Conservation (phyloP, 192 early-diverging fungal genomes). For the Haplosporangium gracile region DNA sequence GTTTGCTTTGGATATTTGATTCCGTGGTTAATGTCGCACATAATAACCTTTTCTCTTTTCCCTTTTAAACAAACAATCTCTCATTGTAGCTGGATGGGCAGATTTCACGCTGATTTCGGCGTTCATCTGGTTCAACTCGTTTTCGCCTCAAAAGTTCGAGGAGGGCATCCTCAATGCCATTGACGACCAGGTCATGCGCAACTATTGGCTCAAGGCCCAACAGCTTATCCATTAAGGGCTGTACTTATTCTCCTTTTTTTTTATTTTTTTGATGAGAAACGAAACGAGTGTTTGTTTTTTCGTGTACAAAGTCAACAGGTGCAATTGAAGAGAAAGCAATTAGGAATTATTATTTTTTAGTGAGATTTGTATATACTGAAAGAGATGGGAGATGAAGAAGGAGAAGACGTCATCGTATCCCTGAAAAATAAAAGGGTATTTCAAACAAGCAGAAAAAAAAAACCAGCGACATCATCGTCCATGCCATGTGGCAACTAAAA, state of each 20-base stretch:
- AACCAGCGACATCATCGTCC: background rate
- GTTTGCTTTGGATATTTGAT: background rate
- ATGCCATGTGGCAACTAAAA: background rate
- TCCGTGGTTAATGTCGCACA: background rate
- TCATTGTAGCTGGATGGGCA: slow-evolving; percentile 47
- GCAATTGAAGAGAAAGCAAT: no score
- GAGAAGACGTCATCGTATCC: no score
- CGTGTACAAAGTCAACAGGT: no score
- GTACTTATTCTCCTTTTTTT: background rate
- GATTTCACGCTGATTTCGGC: slow-evolving; percentile 49
- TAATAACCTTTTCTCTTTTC: background rate
- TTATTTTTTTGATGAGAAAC: background rate
- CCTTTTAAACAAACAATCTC: background rate
- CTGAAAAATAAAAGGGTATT: background rate
- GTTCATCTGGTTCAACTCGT: slow-evolving; percentile 31
- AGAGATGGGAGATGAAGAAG: no score
- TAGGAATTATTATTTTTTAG: no score
- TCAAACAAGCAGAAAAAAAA: background rate
- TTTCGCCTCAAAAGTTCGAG: slow-evolving; percentile 45
- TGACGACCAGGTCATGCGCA: slow-evolving; percentile 32
- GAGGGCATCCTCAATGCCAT: slow-evolving; percentile 27
- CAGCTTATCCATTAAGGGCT: slow-evolving; percentile 20
- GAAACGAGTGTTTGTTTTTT: no score
- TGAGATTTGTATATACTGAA: no score
- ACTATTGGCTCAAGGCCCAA: slow-evolving; percentile 51